Evolutionary conservation across 176 grass and related monocot species (phyloP), one percentile per base, ranked within the genome.

Genomic region (Triticum dicoccoides): DNA sequence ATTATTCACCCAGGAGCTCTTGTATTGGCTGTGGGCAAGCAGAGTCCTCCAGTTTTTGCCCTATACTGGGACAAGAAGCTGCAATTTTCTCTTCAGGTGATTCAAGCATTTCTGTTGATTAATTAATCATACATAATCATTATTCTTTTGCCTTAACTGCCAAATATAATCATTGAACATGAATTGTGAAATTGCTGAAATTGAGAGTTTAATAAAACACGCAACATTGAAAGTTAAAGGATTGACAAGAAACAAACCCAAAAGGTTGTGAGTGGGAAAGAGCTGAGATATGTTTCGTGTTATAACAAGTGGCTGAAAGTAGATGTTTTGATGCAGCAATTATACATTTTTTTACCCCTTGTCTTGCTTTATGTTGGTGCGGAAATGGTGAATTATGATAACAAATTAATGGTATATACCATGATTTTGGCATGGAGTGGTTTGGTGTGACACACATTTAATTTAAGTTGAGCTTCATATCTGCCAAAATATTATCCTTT

Each of bases 31-130:
- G 89, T 98, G 78, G 85, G 96, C 51, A 98, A 95, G 86, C 90
- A 98, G 68, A 92, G 18, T 76, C 91, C 93, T 81, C 91, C 93
- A 34, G 76, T 88, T 54, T 98, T 98, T 85, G 87, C 88, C 80
- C 83, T 98, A 34, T 98, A 98, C 78, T 98, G 96, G 96, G 93
- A 96, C 84, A 96, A 92, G 94, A 98, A 96, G 79, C 41, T 91
- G 62, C 96, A 98, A 67, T 98, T 98, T 82, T 98, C 96, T 80
- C 92, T 98, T 89, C 96, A 98, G 96, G 96, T 92, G 80, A 87
- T 45, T 79, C 81, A 17, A 80, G 18, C 77, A 11, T 80, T 14
- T 92, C 54, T 7, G 45, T 20, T 66, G 24, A 83, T n/a, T 2
- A n/a, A 9, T 59, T 21, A 21, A 59, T 59, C 52, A 58, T 58